phyloP scores from a whole-genome alignment of 495 filamentous ascomycete species.

The Podospora anserina region DNA sequence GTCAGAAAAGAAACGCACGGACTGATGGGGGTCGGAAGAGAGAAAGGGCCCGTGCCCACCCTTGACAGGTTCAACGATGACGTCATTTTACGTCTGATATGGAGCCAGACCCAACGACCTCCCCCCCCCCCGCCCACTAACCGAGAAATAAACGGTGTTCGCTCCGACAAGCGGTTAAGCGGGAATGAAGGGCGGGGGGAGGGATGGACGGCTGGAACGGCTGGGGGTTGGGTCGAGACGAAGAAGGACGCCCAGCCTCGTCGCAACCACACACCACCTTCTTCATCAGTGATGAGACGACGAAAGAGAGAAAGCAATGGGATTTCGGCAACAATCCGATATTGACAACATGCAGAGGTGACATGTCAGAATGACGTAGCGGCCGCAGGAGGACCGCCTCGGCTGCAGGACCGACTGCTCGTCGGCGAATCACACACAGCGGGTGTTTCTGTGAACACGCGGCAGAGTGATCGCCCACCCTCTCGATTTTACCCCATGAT shows the following conservation, averaged over 20 bases:
- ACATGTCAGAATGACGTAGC: background rate
- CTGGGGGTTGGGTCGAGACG: background rate
- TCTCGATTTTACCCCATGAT: background rate
- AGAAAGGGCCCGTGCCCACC: background rate
- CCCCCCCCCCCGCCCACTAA: background rate
- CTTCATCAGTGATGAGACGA: too few relatives aligned
- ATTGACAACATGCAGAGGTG: background rate
- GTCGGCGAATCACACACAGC: background rate
- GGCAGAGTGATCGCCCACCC: background rate
- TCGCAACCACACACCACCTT: background rate
- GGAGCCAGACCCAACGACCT: background rate
- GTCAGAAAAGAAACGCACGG: background rate
- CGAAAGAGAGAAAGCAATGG: background rate
- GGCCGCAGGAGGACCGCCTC: too few relatives aligned
- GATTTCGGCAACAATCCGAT: slow-evolving; percentile 8
- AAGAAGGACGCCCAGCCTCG: background rate
- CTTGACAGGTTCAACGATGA: background rate
- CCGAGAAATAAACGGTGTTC: background rate
- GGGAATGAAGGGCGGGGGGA: background rate
- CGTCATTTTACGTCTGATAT: background rate
- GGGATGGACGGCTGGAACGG: too few relatives aligned
- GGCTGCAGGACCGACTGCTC: background rate
- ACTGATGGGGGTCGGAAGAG: background rate
- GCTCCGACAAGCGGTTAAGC: background rate
- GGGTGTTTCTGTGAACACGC: slow-evolving; percentile 5